Conservation (phyloP, 2,329 filamentous ascomycete species). For the Botrytis cinerea region DNA sequence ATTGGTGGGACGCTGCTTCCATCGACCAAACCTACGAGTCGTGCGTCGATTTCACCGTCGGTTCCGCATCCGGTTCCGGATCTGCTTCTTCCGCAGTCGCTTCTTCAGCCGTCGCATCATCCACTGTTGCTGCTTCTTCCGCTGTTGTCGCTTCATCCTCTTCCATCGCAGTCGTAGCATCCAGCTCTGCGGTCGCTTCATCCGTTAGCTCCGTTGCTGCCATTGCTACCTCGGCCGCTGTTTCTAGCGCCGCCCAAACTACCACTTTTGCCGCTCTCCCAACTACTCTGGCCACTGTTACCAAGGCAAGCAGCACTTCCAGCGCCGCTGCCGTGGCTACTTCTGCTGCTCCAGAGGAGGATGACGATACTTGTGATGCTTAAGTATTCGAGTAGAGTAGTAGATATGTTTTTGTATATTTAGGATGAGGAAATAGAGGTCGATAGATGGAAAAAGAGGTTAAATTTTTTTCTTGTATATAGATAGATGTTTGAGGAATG, state of each 20-base stretch:
- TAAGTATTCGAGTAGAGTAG: not conserved
- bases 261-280: slow-evolving; percentile 3
- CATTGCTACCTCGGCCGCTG: not conserved
- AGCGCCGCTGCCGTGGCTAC: not conserved
- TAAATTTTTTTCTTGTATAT: slow-evolving; percentile 12
- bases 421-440: not conserved
- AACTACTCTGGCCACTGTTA: slow-evolving; percentile 12
- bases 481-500: slow-evolving; percentile 1
- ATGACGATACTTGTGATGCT: slow-evolving; percentile 18
- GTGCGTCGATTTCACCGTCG: slow-evolving; percentile 52
- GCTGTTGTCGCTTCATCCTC: not conserved
- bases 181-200: not conserved
- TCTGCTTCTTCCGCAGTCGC: slow-evolving; percentile 4
- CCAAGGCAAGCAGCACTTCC: slow-evolving; percentile 14
- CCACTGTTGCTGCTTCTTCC: not conserved
- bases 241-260: not conserved
- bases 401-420: not conserved
- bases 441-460: not conserved
- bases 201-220: not conserved
- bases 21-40: slow-evolving; percentile 59
- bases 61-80: not conserved
- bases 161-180: not conserved
- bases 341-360: not conserved
- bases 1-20: slow-evolving; percentile 53
- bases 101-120: not conserved